phyloP scores from a whole-genome alignment of 768 basidiomycete genomes.

The Xanthoconium stramineum region DNA sequence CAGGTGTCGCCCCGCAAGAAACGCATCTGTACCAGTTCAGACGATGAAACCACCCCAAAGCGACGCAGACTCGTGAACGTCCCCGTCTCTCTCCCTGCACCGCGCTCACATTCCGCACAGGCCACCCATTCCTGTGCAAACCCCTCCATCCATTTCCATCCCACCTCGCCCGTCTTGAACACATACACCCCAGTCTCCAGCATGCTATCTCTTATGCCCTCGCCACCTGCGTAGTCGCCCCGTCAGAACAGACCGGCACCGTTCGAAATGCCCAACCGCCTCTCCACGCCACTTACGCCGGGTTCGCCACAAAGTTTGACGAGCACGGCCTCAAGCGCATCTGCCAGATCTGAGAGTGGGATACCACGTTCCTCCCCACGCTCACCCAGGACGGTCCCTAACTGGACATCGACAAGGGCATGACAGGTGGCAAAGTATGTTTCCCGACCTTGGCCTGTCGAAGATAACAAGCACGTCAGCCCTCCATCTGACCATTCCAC shows the following conservation, averaged over 20 bases:
- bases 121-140: conserved; percentile 44
- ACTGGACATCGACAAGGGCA: conserved; percentile 77
- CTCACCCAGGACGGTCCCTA: conserved; percentile 56
- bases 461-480: not conserved
- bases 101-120: conserved; percentile 29
- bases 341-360: conserved; percentile 93
- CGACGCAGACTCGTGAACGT: conserved; percentile 54
- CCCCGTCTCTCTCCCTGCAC: conserved; percentile 1
- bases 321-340: conserved; percentile 69
- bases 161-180: conserved; percentile 59
- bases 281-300: conserved; percentile 65
- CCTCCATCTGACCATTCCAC: not conserved
- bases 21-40: conserved; percentile 47
- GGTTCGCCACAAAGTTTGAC: conserved; percentile 60
- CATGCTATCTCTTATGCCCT: conserved; percentile 83
- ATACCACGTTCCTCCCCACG: conserved; percentile 44
- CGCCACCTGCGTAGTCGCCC: conserved; percentile 77
- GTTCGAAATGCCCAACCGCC: conserved; percentile 75
- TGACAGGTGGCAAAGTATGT: conserved; percentile 82
- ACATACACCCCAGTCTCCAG: conserved; percentile 67
- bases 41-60: conserved; percentile 64
- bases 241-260: conserved; percentile 70
- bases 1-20: conserved; percentile 70
- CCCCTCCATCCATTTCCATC: conserved; percentile 42
- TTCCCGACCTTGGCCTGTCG: conserved; percentile 93